Conservation (phyloP, 352 stramenopile species). For the Phytophthora melonis region DNA sequence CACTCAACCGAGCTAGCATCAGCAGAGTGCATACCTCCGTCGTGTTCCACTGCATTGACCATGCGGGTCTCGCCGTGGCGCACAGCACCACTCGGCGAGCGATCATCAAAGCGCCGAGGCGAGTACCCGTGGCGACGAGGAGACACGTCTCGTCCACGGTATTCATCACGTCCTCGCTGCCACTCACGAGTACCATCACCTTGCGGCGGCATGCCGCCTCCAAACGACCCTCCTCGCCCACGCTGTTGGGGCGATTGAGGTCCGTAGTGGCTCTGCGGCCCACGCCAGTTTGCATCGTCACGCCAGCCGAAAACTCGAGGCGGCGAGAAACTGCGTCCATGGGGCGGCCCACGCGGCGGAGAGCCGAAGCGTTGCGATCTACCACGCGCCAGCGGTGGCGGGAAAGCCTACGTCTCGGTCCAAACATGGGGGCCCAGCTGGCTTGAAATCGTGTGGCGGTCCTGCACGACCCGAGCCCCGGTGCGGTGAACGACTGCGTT, state of each 20-base stretch:
- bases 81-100: background rate
- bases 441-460: background rate
- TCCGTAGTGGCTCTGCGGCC: background rate
- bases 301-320: no score
- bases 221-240: background rate
- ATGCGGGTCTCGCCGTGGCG: no score
- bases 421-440: background rate
- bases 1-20: conserved; percentile 1
- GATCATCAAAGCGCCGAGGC: background rate
- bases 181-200: background rate
- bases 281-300: no score
- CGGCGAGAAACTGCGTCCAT: no score
- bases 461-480: background rate
- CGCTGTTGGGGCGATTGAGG: background rate
- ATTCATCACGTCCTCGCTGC: background rate
- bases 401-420: background rate
- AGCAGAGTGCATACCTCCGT: background rate
- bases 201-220: background rate
- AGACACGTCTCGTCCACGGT: background rate
- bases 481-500: background rate
- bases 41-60: no score
- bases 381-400: background rate
- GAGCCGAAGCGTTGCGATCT: background rate
- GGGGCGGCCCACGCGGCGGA: no score
- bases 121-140: background rate